Conservation (phyloP, 2,329 filamentous ascomycete species). For the Capronia americana region DNA sequence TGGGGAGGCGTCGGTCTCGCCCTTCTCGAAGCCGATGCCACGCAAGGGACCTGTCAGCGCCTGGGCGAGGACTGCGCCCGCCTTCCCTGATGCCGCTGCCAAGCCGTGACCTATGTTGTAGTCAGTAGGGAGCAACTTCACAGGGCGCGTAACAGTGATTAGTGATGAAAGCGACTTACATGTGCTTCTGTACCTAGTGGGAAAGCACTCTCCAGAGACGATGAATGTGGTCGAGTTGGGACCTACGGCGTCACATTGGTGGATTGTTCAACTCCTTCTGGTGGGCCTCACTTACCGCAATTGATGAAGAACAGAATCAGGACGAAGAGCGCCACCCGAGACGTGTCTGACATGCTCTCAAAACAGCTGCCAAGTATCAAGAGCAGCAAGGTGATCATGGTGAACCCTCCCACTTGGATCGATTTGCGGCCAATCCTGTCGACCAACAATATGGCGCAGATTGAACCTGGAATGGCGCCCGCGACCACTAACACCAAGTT, state of each 20-base stretch:
- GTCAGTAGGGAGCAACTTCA: background rate
- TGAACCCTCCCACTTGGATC: conserved; percentile 70
- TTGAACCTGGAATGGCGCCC: conserved; percentile 80
- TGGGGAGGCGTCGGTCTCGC: conserved; percentile 60
- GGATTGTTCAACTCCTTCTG: background rate
- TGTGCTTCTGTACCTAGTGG: conserved; percentile 66
- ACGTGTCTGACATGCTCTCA: conserved; percentile 53
- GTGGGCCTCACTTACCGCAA: conserved; percentile 50
- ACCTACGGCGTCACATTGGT: conserved; percentile 38
- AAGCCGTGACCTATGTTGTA: conserved; percentile 59
- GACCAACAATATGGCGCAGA: conserved; percentile 76
- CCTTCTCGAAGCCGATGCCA: conserved; percentile 59
- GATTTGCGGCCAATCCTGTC: conserved; percentile 78
- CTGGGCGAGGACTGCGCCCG: conserved; percentile 72
- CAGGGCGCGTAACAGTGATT: background rate
- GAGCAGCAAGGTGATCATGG: conserved; percentile 67
- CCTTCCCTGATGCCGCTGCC: conserved; percentile 69
- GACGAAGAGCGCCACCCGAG: conserved; percentile 67
- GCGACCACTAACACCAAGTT: conserved; percentile 80
- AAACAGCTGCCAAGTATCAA: conserved; percentile 67
- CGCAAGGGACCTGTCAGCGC: conserved; percentile 68
- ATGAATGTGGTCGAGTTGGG: conserved; percentile 71
- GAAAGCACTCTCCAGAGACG: conserved; percentile 68
- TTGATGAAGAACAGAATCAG: conserved; percentile 71
- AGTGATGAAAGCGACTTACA: conserved; percentile 41